These are phyloP conservation scores for Fusarium subtropicale DNA, from an alignment of 2,329 filamentous ascomycete species.

Conservation along the genomic window DNA sequence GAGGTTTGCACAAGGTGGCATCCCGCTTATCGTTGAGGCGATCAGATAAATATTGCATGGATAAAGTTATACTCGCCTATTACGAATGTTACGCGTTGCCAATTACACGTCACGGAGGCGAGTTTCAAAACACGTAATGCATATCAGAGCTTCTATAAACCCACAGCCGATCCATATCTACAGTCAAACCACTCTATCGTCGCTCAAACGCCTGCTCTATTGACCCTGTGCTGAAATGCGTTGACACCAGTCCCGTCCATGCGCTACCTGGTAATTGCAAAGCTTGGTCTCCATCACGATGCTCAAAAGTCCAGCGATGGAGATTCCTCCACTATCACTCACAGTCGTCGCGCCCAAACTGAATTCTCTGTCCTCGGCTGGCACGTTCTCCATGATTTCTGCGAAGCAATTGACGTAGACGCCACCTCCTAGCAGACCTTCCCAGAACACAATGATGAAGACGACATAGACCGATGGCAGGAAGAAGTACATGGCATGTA, in stretches of 20 bases:
- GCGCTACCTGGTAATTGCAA: conserved; percentile 85
- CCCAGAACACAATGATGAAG: conserved; percentile 90
- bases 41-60: conserved; percentile 14
- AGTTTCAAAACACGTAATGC: conserved; percentile 8
- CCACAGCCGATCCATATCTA: conserved; percentile 6
- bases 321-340: conserved; percentile 91
- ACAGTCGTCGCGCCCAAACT: conserved; percentile 90
- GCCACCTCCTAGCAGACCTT: conserved; percentile 87
- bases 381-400: conserved; percentile 87
- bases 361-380: conserved; percentile 84
- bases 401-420: conserved; percentile 98
- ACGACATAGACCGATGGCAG: conserved; percentile 89
- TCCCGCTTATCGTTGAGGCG: conserved; percentile 31
- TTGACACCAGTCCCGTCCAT: conserved; percentile 80
- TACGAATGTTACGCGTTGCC: conserved; percentile 20
- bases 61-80: conserved; percentile 13
- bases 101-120: not conserved
- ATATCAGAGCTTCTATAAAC: conserved; percentile 17
- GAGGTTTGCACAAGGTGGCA: not conserved
- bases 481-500: conserved; percentile 83
- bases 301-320: conserved; percentile 84
- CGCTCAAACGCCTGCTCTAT: conserved; percentile 18
- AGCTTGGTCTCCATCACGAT: conserved; percentile 85
- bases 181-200: not conserved
- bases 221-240: conserved; percentile 58